Evolutionary conservation across 1,139 yeast species (phyloP), one percentile per base, ranked within the genome.

Genomic region (Zygoascus hellenicus): DNA sequence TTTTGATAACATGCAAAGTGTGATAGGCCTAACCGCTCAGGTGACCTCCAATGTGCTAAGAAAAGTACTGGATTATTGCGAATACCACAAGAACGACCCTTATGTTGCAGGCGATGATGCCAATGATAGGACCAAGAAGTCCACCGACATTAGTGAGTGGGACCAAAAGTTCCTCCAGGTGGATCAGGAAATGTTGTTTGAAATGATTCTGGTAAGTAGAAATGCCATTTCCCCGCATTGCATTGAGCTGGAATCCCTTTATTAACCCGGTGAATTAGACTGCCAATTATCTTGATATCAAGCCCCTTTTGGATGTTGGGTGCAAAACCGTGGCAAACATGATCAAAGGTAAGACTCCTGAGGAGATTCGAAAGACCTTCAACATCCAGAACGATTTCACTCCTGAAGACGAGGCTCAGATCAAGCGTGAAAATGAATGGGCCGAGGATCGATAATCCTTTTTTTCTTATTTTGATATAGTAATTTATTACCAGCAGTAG

Each of bases 331-430:
- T 92, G 43, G 98, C 99, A 45, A 96, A 90, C 66, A 90, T 92
- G 97, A 94, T 92, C 65, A 83, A 90, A 68, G 94, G 95, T 48
- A 89, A 94, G 70, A 77, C 90, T 1, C 97, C 98, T 5, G 97
- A 90, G 65, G 98, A 94, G 67, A 88, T 94, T 61, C 81, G 98
- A 68, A 85, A 88, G 67, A 87, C 95, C 1, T 94, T 94, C 74
- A 94, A 94, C 68, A 94, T 94, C 59, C 94, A 84, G 51, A 88
- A 90, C 65, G 98, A 94, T 67, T 92, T 94, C 69, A 86, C 95
- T 36, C 96, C 97, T 3, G 98, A 94, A 66, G 98, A 94, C 68
- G 98, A 92, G 70, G 96, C 95, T 43, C 97, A 96, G 48, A 92
- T 94, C 58, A 83, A 95, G 64, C 80, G 96, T 62, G 98, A 92